Evolutionary conservation across 2,329 filamentous ascomycete species (phyloP).

Genomic region (Alternaria rosae): DNA sequence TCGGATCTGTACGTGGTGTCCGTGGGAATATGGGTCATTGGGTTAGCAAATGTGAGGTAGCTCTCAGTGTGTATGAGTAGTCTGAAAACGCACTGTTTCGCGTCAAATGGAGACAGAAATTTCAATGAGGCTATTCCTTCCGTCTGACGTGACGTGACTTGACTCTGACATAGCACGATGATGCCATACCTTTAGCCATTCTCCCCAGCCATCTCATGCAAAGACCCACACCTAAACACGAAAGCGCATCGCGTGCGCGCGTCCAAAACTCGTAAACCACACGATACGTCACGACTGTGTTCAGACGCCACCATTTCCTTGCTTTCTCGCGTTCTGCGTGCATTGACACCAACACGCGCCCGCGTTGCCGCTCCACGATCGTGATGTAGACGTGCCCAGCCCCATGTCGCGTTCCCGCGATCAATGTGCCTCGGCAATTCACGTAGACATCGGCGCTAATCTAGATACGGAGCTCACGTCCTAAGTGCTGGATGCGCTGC

Average conservation of each 20-base stretch:
- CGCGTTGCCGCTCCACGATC: background rate
- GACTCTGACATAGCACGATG: background rate
- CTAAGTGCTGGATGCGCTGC: slow-evolving; percentile 1
- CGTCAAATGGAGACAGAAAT: slow-evolving; percentile 30
- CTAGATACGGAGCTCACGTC: background rate
- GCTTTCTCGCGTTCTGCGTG: slow-evolving; percentile 4
- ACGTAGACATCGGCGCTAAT: slow-evolving; percentile 15
- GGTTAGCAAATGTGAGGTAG: slow-evolving; percentile 12
- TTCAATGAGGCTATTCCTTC: slow-evolving; percentile 1
- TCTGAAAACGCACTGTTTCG: slow-evolving; percentile 19
- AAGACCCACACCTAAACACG: background rate
- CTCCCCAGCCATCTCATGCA: slow-evolving; percentile 6
- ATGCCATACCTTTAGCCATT: background rate
- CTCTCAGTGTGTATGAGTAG: slow-evolving; percentile 35
- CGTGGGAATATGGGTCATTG: slow-evolving; percentile 11
- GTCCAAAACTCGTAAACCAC: slow-evolving; percentile 1
- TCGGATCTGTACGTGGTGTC: slow-evolving; percentile 23
- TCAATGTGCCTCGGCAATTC: slow-evolving; percentile 8
- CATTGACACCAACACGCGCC: slow-evolving; percentile 5
- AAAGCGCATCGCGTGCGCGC: slow-evolving; percentile 8
- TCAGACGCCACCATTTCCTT: slow-evolving; percentile 5
- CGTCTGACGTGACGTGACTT: background rate
- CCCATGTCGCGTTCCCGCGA: slow-evolving; percentile 2
- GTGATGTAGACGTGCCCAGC: background rate
- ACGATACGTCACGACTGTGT: slow-evolving; percentile 17